Evolutionary conservation across 192 early-diverging fungal genomes (phyloP).

Genomic region (Rhizophagus prolifer): DNA sequence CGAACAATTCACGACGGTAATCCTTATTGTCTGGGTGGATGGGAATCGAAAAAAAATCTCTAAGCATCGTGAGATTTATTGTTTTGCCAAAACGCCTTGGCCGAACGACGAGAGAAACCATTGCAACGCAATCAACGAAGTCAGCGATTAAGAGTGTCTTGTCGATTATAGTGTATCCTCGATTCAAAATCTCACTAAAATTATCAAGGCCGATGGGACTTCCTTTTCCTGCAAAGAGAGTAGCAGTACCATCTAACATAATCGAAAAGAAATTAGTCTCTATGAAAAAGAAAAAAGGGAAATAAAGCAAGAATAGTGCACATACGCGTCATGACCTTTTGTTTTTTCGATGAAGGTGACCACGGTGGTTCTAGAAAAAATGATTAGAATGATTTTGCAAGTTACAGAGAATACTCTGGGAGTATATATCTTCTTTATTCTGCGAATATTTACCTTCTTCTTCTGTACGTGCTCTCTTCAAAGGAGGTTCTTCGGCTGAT

Average conservation of each 20-base stretch:
- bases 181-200: slow-evolving; percentile 17
- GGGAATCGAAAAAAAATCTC: slow-evolving; percentile 18
- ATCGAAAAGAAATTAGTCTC: not conserved
- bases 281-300: slow-evolving; percentile 9
- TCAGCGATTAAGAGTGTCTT: slow-evolving; percentile 24
- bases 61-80: slow-evolving; percentile 28
- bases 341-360: slow-evolving; percentile 5
- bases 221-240: slow-evolving; percentile 1
- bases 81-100: slow-evolving; percentile 13
- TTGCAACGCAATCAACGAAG: slow-evolving; percentile 11
- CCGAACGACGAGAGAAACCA: slow-evolving; percentile 13
- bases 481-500: not conserved
- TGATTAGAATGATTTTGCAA: slow-evolving; percentile 18
- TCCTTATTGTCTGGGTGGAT: slow-evolving; percentile 14
- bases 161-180: not conserved
- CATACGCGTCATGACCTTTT: slow-evolving; percentile 12
- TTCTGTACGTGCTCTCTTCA: slow-evolving; percentile 9
- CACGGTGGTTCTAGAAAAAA: slow-evolving; percentile 3
- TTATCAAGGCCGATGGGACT: not conserved
- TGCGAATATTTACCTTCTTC: slow-evolving; percentile 7
- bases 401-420: not conserved
- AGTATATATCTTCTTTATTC: not conserved
- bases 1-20: slow-evolving; percentile 12
- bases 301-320: slow-evolving; percentile 5
- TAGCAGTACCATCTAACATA: not conserved